Evolutionary conservation across 2,329 filamentous ascomycete species (phyloP).

Genomic region (Capronia coronata): DNA sequence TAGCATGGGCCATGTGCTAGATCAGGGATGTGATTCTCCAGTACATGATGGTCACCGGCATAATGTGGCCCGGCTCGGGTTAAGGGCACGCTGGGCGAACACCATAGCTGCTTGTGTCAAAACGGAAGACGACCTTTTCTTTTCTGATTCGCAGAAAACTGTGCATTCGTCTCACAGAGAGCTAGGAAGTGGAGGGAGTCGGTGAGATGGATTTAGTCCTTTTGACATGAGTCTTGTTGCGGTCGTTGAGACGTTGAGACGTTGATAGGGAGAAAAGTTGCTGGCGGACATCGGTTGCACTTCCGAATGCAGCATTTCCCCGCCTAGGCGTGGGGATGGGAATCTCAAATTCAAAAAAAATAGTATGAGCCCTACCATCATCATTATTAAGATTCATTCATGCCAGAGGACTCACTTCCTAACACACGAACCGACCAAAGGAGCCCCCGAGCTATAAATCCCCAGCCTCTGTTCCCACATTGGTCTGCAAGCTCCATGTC

Average conservation of each 20-base stretch:
- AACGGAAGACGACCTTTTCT: too few species aligned
- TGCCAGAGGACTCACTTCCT: not conserved
- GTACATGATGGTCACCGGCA: too few species aligned
- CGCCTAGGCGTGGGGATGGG: not conserved
- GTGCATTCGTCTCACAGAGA: not conserved
- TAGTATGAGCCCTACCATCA: too few species aligned
- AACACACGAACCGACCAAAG: not conserved
- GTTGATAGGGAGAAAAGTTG: not conserved
- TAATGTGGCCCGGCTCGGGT: not conserved
- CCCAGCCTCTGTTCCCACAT: not conserved
- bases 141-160: not conserved
- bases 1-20: too few species aligned
- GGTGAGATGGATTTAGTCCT: not conserved
- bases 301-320: not conserved
- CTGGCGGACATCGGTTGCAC: not conserved
- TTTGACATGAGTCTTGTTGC: not conserved
- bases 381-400: not conserved
- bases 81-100: not conserved
- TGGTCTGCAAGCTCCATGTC: constrained; percentile 36
- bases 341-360: not conserved
- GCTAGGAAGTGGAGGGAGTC: not conserved
- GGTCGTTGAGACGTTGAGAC: not conserved
- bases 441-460: not conserved
- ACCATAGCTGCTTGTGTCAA: not conserved
- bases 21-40: too few species aligned